A percentile compares a stretch with the other conserved stretches of the same genome.
Evolutionary conservation across 1,284 basidiomycete species (phyloP).

Genomic region (Fistulinella cinereoalba): DNA sequence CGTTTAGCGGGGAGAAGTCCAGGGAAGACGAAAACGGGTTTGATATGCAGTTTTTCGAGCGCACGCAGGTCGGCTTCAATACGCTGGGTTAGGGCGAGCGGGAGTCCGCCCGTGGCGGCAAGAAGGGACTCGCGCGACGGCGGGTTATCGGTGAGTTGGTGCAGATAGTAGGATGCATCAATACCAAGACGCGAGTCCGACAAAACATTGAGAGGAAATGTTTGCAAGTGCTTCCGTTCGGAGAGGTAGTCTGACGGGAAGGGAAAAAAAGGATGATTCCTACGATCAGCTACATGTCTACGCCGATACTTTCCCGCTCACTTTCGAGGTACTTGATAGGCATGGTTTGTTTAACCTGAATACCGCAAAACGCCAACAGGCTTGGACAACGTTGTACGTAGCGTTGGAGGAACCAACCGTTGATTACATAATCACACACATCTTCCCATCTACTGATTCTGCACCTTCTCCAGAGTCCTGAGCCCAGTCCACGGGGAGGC

Average conservation of each 20-base stretch:
- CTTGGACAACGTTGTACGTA: conserved; percentile 23
- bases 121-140: conserved; percentile 85
- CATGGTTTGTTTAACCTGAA: conserved; percentile 34
- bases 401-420: conserved; percentile 11
- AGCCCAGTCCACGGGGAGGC: too few relatives aligned
- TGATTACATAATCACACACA: conserved; percentile 27
- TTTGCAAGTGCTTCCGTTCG: conserved; percentile 86
- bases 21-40: conserved; percentile 96
- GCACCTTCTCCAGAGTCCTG: too few relatives aligned
- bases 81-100: conserved; percentile 78
- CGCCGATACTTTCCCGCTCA: conserved; percentile 26
- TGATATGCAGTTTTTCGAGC: conserved; percentile 90
- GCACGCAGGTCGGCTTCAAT: conserved; percentile 91
- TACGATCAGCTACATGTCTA: not conserved
- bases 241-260: conserved; percentile 67
- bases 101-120: conserved; percentile 91
- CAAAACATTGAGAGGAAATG: conserved; percentile 78
- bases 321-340: conserved; percentile 56
- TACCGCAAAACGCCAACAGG: conserved; percentile 9
- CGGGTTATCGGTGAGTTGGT: conserved; percentile 73
- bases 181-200: conserved; percentile 95
- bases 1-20: conserved; percentile 75
- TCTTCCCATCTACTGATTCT: conserved; percentile 13
- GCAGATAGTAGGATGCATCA: conserved; percentile 91
- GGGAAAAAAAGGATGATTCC: not conserved